Base-by-base conservation (phyloP, 1,284 basidiomycete species). In the Wallemia hederae region DNA sequence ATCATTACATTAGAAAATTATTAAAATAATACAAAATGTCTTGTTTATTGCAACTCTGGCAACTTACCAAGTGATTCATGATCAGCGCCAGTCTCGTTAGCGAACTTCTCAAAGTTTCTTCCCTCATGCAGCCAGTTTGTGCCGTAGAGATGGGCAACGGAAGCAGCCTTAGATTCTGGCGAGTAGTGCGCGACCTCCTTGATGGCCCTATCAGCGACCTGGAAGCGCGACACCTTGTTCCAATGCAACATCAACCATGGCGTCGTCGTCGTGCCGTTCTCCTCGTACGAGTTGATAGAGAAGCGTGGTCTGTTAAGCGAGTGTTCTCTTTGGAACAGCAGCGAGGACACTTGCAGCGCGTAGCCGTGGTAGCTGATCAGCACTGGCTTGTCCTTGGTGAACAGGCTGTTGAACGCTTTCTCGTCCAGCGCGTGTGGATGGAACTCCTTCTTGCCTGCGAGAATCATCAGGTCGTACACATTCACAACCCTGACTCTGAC, bases 301-400 rank as follows among this genome's bases (percentile, higher is more conserved):
- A 75, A 70, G 60, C 71, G 66, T 5, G 67, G 65, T 33, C 71
- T 66, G 7, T 70, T 70, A 61, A 72, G 69, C 31, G 70, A 67
- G 25, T 67, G 65, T 27, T 66, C 65, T 59, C 72, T 66, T 59
- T 65, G 64, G 64, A 72, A 74, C 26, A 73, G 65, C 28, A 73
- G 66, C 28, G 68, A 68, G 17, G 64, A 64, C 31, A 71, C 63
- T 60, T 70, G 69, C 64, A 69, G 69, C 58, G 68, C 69, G 64
- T 84, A 88, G 1, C 85, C 83, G 69, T 90, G 88, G 72, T 85
- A 89, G 72, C 86, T 87, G 72, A 88, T 77, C 66, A 85, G 76
- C 56, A 89, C 72, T 0, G 78, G 77, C 65, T 74, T 77, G 67
- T 86, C 78, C 19, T 69, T 66, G 2, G 84, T 85, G 72, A 89